Evolutionary conservation across 768 basidiomycete species (phyloP), one percentile per base, ranked within the genome.

Genomic region (Suillus subalutaceus): DNA sequence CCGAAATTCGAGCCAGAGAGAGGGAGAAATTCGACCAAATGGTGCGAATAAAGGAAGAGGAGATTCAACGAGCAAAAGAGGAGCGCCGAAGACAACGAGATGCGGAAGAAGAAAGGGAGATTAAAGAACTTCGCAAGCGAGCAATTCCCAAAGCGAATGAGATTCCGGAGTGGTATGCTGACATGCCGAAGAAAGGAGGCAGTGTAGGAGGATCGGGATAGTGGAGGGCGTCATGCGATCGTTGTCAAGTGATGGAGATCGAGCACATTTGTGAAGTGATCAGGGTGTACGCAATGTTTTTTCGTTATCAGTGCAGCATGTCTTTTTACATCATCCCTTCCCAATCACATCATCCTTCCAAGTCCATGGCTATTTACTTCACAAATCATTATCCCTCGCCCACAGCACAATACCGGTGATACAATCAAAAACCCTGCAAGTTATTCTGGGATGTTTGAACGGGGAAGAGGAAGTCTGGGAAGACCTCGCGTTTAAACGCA

Each of bases 131-230:
- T 72, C 79, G 91, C 73, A 85, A 82, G 80, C 83, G 80, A 69
- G 84, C 89, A 20, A 78, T 93, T 56, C 88, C 89, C 30, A 86
- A 81, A 75, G 91, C 91, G 56, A 83, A 92, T 73, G 86, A 85
- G 70, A 83, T 93, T 32, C 91, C 91, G 13, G 88, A 87, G 68
- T 93, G 91, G 91, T 93, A 93, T 71, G 87, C 84, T 69, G 83
- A 84, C 52, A 86, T 84, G 74, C 90, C 90, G 70, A 91, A 83
- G 84, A 85, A 80, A 77, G 77, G 74, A 72, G 75, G 77, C 63
- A 53, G 57, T 53, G 69, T 69, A 66, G 64, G 65, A 66, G 68
- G 68, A 46, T 65, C 59, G 67, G 53, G 67, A 63, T 65, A 53
- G 32, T 43, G 40, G 16, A 60, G 18, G 26, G 55, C 55, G 48